Conservation (phyloP, 768 basidiomycete genomes). For the Hericium alpestre region DNA sequence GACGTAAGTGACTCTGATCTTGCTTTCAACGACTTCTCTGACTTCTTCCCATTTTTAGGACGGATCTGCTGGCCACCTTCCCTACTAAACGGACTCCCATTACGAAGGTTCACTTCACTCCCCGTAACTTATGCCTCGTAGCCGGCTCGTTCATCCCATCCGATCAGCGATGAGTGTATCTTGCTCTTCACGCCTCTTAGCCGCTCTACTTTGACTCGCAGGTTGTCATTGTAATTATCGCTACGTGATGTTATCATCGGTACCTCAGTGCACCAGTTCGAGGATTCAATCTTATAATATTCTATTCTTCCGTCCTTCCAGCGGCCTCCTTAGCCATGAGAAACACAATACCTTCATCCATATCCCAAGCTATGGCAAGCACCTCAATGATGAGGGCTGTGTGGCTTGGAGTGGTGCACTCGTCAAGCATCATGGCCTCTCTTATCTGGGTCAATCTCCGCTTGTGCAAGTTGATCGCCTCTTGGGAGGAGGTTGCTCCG, state of each 20-base stretch:
- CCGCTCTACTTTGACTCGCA: neutral
- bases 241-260: neutral
- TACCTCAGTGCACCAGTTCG: too few relatives aligned
- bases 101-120: conserved; percentile 86
- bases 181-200: neutral
- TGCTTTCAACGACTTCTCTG: neutral
- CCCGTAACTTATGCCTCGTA: conserved; percentile 86
- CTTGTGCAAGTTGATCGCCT: too few relatives aligned
- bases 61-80: conserved; percentile 81
- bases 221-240: neutral
- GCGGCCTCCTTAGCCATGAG: too few relatives aligned
- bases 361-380: neutral
- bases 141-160: conserved; percentile 65
- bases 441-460: too few relatives aligned
- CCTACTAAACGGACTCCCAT: conserved; percentile 95
- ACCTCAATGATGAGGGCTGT: neutral
- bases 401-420: neutral
- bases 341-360: neutral
- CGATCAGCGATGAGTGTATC: conserved; percentile 23
- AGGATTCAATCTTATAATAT: too few relatives aligned
- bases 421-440: neutral
- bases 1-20: conserved; percentile 44
- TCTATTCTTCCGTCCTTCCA: too few relatives aligned
- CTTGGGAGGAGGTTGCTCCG: too few relatives aligned
- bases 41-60: conserved; percentile 31